Conservation (phyloP, 1,139 yeast genomes). For the Taphrina flavorubra region DNA sequence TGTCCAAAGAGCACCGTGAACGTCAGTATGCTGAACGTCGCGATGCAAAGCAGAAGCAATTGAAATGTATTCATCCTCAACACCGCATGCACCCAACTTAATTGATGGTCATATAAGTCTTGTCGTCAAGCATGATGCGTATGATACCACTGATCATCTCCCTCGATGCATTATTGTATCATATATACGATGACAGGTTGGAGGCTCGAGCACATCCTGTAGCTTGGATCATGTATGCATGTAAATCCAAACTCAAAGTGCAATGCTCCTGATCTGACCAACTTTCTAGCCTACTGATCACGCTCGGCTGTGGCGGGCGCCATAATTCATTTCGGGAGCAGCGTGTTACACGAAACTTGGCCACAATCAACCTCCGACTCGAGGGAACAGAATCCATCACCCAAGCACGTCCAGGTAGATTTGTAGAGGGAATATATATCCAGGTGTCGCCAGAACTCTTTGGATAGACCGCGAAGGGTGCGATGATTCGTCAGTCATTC, state of each 20-base stretch:
- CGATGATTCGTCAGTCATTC: background rate
- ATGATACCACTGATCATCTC: too few relatives aligned
- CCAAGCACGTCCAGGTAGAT: background rate
- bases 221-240: too few relatives aligned
- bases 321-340: background rate
- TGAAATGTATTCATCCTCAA: slow-evolving; percentile 18
- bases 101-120: too few relatives aligned
- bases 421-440: too few relatives aligned
- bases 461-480: background rate
- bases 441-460: too few relatives aligned
- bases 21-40: slow-evolving; percentile 38
- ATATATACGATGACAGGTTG: too few relatives aligned
- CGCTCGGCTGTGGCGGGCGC: background rate
- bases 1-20: slow-evolving; percentile 45
- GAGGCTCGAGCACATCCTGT: background rate
- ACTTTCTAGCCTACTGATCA: background rate
- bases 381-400: background rate
- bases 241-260: too few relatives aligned
- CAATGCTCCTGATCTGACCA: too few relatives aligned
- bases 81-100: background rate
- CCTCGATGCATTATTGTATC: too few relatives aligned
- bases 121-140: background rate
- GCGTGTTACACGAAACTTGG: slow-evolving; percentile 11
- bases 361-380: slow-evolving; percentile 13
- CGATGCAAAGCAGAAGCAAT: slow-evolving; percentile 34